These are phyloP conservation scores for Ceratobasidium theobromae DNA, from an alignment of 1,284 basidiomycete genomes.

Conservation along the genomic window DNA sequence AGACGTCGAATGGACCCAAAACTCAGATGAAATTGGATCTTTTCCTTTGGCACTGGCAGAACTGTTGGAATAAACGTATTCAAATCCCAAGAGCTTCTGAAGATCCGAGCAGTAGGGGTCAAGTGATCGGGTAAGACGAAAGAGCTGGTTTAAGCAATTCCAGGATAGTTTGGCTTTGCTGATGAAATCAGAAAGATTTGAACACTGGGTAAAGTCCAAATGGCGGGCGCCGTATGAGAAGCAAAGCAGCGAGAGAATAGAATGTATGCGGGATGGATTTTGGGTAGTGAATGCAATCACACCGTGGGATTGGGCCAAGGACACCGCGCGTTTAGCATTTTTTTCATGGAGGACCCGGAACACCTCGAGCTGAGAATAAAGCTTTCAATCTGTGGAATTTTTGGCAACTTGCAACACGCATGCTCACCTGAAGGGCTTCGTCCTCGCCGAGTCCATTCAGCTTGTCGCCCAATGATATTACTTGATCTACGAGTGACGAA, in stretches of 20 bases:
- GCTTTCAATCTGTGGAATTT: background rate
- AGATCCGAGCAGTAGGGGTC: background rate
- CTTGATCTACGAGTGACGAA: background rate
- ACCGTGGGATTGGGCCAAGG: background rate
- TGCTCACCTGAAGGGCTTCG: background rate
- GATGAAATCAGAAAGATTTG: background rate
- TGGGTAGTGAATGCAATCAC: background rate
- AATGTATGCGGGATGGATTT: background rate
- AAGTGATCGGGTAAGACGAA: background rate
- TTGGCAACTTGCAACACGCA: too few relatives aligned
- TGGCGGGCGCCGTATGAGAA: background rate
- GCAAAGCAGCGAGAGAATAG: slow-evolving; percentile 1
- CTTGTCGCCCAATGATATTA: background rate
- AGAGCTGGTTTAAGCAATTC: background rate
- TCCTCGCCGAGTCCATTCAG: background rate
- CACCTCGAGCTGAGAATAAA: background rate
- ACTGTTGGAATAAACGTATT: too few relatives aligned
- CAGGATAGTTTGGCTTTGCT: background rate
- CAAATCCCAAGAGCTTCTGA: slow-evolving; percentile 18
- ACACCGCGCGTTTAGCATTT: background rate
- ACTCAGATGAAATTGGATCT: background rate
- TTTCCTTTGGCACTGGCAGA: background rate
- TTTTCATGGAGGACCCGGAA: background rate
- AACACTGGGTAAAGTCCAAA: background rate
- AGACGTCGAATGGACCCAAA: slow-evolving; percentile 5